Conservation (phyloP, 768 basidiomycete genomes). For the Amanita inopinata region DNA sequence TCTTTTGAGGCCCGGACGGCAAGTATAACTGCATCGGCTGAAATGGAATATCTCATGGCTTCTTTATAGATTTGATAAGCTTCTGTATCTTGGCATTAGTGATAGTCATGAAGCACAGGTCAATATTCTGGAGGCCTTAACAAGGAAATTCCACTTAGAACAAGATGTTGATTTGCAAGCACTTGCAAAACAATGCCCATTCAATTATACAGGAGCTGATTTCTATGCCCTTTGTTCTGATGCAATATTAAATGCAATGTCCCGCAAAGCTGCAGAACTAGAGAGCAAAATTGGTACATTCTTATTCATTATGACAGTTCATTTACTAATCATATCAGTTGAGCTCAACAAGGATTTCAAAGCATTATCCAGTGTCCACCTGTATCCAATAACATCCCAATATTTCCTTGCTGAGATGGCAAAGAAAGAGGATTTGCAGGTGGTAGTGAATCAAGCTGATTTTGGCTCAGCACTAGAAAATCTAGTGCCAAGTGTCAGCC, state of each 20-base stretch:
- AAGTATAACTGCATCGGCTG: conserved; percentile 14
- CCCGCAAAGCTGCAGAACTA: conserved; percentile 70
- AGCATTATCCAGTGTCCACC: conserved; percentile 34
- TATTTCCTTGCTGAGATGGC: conserved; percentile 87
- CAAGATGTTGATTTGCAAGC: conserved; percentile 48
- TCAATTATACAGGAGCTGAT: conserved; percentile 96
- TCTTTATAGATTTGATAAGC: conserved; percentile 78
- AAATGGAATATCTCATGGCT: neutral
- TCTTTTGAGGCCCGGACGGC: conserved; percentile 81
- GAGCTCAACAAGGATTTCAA: conserved; percentile 42
- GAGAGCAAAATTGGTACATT: conserved; percentile 64
- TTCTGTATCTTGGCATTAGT: conserved; percentile 93
- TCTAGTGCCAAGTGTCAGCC: conserved; percentile 75
- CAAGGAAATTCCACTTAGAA: conserved; percentile 83
- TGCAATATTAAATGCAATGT: conserved; percentile 93
- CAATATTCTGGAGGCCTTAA: conserved; percentile 82
- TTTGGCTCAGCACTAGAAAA: conserved; percentile 65
- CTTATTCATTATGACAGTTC: neutral
- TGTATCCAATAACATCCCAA: conserved; percentile 72
- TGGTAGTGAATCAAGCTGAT: conserved; percentile 68
- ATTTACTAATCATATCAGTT: conserved; percentile 16
- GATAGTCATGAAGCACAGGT: conserved; percentile 77
- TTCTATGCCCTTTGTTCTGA: conserved; percentile 97
- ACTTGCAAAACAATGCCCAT: conserved; percentile 70
- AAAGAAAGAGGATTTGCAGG: conserved; percentile 51